Percentiles rank a stretch among this genome's conserved stretches.
phyloP scores from a whole-genome alignment of 805 yeast species.

The Nakazawaea molendinolei region DNA sequence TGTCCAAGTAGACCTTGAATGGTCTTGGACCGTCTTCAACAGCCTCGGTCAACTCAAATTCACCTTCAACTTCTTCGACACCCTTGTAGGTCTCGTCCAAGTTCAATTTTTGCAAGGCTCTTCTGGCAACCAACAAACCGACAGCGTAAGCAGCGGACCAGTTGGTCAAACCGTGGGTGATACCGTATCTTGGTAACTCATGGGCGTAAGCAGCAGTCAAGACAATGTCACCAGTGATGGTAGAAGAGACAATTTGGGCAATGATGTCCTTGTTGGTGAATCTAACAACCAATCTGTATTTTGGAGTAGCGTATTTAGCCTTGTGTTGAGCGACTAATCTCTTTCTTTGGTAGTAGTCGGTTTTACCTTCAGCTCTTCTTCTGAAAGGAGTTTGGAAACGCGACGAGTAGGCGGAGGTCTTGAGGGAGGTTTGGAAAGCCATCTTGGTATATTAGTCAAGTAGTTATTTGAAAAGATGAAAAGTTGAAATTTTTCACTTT shows the following conservation, averaged over 20 bases:
- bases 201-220: conserved; percentile 98
- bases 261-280: conserved; percentile 99
- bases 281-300: conserved; percentile 99
- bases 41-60: conserved; percentile 96
- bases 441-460: conserved; percentile 33
- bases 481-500: neutral
- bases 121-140: conserved; percentile 98
- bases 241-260: conserved; percentile 94
- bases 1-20: conserved; percentile 98
- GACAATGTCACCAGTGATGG: conserved; percentile 94
- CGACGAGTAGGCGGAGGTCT: conserved; percentile 94
- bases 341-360: conserved; percentile 99
- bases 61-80: conserved; percentile 99
- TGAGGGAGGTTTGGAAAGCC: conserved; percentile 68
- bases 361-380: conserved; percentile 99
- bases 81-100: conserved; percentile 97
- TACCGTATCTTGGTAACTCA: conserved; percentile 97
- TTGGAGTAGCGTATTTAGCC: conserved; percentile 99
- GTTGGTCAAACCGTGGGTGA: conserved; percentile 97
- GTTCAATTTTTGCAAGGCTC: conserved; percentile 96
- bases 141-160: conserved; percentile 99
- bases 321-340: conserved; percentile 99
- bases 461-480: neutral
- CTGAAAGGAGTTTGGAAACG: conserved; percentile 99
- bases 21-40: conserved; percentile 99